Evolutionary conservation across 768 basidiomycete species (phyloP), one percentile per base, ranked within the genome.

Genomic region (Lepiota venenata): DNA sequence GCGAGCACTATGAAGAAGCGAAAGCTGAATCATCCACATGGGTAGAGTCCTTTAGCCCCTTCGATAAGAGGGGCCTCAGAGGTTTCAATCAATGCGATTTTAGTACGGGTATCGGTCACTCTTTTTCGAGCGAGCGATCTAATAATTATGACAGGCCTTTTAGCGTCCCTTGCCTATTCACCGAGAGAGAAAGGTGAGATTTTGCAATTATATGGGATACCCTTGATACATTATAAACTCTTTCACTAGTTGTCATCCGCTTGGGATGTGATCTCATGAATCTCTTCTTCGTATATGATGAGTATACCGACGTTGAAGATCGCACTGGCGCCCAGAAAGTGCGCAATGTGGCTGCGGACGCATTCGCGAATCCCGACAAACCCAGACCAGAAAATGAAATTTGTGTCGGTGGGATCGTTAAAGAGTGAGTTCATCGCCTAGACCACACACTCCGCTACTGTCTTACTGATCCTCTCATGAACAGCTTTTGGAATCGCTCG

Each of bases 221-320:
- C 18, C 20, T 18, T 43, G 4, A 43, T 36, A 15, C 12, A 10
- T 25, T 2, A 10, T 47, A 21, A n/a, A 27, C 20, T 22, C 32
- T 32, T 32, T 18, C 16, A n/a, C 20, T n/a, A 56, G 56, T 29
- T 15, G 39, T 56, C 15, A 56, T 50, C 46, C 48, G 56, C 25
- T 20, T 56, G 16, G 56, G 56, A 8, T 48, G 47, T 12, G 56
- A 56, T 35, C 22, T 56, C 43, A 56, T 56, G 56, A 56, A 56
- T 21, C 50, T 56, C 29, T 56, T 56, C 37, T 56, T 50, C 44
- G 48, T 48, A 5, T 48, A 51, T 18, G 56, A 56, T 32, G 56
- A 56, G 37, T 50, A 56, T 16, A 56, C 40, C 36, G 56, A 56
- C 35, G 45, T 50, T 14, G 18, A 46, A 14, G 56, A 56, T 16